phyloP scores from a whole-genome alignment of 2,329 filamentous ascomycete species.

The Fusarium nematophilum region DNA sequence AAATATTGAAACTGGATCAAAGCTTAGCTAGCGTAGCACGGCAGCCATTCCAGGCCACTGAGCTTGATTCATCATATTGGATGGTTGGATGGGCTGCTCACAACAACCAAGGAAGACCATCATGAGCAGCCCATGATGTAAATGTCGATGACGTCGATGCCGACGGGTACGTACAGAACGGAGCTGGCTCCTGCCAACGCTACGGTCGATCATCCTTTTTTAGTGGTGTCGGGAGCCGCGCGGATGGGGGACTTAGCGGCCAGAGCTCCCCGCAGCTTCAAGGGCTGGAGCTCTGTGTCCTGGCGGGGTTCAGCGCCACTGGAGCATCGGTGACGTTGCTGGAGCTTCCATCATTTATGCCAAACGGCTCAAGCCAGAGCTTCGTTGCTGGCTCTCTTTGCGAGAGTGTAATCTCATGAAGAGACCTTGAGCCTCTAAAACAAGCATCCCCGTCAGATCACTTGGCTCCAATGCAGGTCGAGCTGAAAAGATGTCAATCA shows the following conservation, averaged over 20 bases:
- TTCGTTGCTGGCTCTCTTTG: background rate
- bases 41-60: conserved; percentile 17
- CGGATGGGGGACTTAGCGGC: conserved; percentile 20
- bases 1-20: conserved; percentile 25
- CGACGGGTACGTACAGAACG: conserved; percentile 10
- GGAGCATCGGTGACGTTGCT: conserved; percentile 13
- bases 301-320: conserved; percentile 17
- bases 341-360: background rate
- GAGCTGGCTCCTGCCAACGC: conserved; percentile 7
- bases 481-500: conserved; percentile 6
- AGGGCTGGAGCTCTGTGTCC: conserved; percentile 5
- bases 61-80: conserved; percentile 29
- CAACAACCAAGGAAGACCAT: conserved; percentile 32
- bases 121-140: conserved; percentile 27
- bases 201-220: conserved; percentile 24
- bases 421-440: too few relatives aligned
- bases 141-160: conserved; percentile 43
- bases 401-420: background rate
- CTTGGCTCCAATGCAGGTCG: conserved; percentile 12
- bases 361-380: background rate
- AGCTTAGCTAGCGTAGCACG: conserved; percentile 29
- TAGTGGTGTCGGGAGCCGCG: conserved; percentile 31
- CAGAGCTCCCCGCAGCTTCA: conserved; percentile 18
- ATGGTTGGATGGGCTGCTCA: conserved; percentile 31
- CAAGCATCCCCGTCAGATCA: background rate